Conservation (phyloP, 306 rosid species). For the Vigna nakashimae region DNA sequence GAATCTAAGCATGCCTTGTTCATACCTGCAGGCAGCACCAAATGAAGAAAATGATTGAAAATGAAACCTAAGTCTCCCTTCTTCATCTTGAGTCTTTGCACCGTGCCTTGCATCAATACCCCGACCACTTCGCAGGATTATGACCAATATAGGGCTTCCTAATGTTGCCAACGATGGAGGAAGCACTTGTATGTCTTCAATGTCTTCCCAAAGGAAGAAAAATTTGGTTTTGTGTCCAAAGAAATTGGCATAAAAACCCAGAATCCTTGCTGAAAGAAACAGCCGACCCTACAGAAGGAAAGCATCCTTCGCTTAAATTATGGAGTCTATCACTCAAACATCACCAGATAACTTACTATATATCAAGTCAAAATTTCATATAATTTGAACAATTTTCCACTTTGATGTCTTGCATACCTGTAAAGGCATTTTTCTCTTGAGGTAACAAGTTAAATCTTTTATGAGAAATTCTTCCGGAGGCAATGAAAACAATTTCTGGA, state of each 20-base stretch:
- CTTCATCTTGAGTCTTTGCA: constrained; percentile 84
- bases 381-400: not conserved
- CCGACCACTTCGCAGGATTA: constrained; percentile 70
- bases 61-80: constrained; percentile 87
- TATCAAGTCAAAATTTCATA: constrained; percentile 18
- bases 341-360: not conserved
- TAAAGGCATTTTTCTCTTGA: constrained; percentile 78
- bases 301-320: constrained; percentile 34
- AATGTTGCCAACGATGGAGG: constrained; percentile 77
- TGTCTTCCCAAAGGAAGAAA: constrained; percentile 95
- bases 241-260: constrained; percentile 80
- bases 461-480: constrained; percentile 94
- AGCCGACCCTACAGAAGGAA: constrained; percentile 74
- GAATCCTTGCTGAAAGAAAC: constrained; percentile 81
- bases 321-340: constrained; percentile 8
- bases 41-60: constrained; percentile 87
- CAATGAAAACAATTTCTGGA: constrained; percentile 84
- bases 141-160: constrained; percentile 80
- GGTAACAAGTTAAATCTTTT: constrained; percentile 75
- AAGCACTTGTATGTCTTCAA: constrained; percentile 74
- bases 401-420: constrained; percentile 60
- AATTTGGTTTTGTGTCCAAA: constrained; percentile 91
- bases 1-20: constrained; percentile 1
- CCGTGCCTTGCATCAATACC: constrained; percentile 85
- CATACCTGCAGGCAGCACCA: constrained; percentile 74